Conservation (phyloP, 1,139 yeast species). For the Scheffersomyces insectosa region DNA sequence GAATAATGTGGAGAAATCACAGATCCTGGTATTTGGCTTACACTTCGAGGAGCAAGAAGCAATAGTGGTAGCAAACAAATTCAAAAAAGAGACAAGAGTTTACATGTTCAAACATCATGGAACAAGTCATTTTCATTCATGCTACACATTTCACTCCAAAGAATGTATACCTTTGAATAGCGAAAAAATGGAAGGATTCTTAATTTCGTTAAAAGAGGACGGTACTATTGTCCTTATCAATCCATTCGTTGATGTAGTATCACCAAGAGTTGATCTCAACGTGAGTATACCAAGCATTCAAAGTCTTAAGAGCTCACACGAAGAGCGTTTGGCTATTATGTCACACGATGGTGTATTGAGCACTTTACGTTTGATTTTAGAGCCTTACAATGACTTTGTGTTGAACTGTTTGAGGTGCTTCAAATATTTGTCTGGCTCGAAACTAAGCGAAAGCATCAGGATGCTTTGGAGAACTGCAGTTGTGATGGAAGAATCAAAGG, state of each 20-base stretch:
- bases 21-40: conserved; percentile 45
- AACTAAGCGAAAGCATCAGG: conserved; percentile 58
- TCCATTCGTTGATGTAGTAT: conserved; percentile 61
- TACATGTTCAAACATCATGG: conserved; percentile 48
- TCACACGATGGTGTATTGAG: conserved; percentile 25
- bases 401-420: conserved; percentile 48
- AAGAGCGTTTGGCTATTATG: conserved; percentile 27
- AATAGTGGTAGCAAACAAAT: conserved; percentile 44
- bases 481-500: conserved; percentile 37
- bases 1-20: conserved; percentile 25
- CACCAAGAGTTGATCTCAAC: conserved; percentile 39
- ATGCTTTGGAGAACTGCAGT: conserved; percentile 65
- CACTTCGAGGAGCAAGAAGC: conserved; percentile 59
- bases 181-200: conserved; percentile 37
- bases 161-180: conserved; percentile 44
- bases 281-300: conserved; percentile 16
- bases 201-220: conserved; percentile 35
- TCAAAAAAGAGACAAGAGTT: conserved; percentile 42
- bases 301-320: conserved; percentile 29
- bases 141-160: conserved; percentile 35
- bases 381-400: conserved; percentile 50
- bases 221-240: conserved; percentile 49
- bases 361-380: conserved; percentile 37
- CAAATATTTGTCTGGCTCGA: conserved; percentile 57
- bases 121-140: conserved; percentile 32